A percentile compares a stretch with the other conserved stretches of the same genome.
Evolutionary conservation across 805 yeast genomes (phyloP).

Genomic region (Candida nanaspora): DNA sequence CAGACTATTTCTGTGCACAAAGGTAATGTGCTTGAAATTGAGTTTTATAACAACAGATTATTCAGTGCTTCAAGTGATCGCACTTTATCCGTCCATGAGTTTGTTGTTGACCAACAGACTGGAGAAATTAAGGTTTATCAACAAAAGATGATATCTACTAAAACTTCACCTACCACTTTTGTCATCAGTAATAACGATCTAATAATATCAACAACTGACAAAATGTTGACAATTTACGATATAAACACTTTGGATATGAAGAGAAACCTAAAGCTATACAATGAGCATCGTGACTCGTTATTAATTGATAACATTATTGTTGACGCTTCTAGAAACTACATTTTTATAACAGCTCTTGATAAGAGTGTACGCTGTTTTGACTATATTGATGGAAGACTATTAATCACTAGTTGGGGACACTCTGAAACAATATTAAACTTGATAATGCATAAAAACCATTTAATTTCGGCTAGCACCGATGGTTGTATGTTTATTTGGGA

Average conservation of each 20-base stretch:
- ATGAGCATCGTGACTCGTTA: conserved; percentile 34
- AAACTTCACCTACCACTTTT: conserved; percentile 43
- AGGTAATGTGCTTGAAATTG: conserved; percentile 40
- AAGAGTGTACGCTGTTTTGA: conserved; percentile 48
- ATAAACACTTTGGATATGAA: conserved; percentile 26
- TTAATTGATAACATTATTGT: conserved; percentile 37
- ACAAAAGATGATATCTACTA: conserved; percentile 43
- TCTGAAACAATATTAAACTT: conserved; percentile 44
- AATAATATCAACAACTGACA: conserved; percentile 47
- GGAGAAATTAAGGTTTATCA: conserved; percentile 18
- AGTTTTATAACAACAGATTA: conserved; percentile 25
- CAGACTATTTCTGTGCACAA: conserved; percentile 58
- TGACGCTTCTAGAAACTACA: conserved; percentile 14
- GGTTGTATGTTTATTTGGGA: conserved; percentile 52
- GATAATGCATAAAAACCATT: conserved; percentile 14
- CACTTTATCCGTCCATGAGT: conserved; percentile 46
- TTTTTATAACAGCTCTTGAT: conserved; percentile 44
- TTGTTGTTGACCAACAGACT: conserved; percentile 19
- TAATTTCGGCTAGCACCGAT: conserved; percentile 40
- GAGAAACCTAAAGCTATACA: conserved; percentile 33
- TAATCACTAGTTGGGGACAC: conserved; percentile 55
- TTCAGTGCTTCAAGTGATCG: conserved; percentile 57
- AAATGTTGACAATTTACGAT: conserved; percentile 33
- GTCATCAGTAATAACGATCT: conserved; percentile 30
- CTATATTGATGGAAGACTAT: conserved; percentile 35